These are phyloP conservation scores for Eucalyptus sp. DNA, from an alignment of 345 rosid genomes.

Conservation along the genomic window DNA sequence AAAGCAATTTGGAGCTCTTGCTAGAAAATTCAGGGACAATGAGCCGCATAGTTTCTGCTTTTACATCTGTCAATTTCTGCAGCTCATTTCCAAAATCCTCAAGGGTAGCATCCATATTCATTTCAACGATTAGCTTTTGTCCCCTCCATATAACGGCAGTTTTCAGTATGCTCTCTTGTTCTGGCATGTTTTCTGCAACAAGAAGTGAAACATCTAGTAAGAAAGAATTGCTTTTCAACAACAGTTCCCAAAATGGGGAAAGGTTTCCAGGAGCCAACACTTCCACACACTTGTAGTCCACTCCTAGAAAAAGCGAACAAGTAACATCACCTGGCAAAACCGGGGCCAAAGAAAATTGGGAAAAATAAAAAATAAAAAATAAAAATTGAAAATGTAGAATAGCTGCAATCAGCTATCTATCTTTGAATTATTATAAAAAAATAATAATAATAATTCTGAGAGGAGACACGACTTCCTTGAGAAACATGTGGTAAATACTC, in stretches of 20 bases:
- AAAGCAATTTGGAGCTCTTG: slow-evolving; percentile 59
- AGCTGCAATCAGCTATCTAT: not conserved
- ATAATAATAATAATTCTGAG: not conserved
- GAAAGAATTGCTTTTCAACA: not conserved
- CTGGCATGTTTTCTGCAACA: slow-evolving; percentile 27
- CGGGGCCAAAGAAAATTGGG: not conserved
- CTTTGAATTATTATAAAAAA: not conserved
- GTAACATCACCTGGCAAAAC: not conserved
- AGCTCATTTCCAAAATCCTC: slow-evolving; percentile 66
- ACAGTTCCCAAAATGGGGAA: not conserved
- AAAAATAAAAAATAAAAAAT: not conserved
- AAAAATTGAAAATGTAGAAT: not conserved
- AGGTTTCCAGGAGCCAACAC: not conserved
- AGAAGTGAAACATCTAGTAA: not conserved
- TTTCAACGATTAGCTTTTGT: slow-evolving; percentile 42
- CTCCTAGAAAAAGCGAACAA: not conserved
- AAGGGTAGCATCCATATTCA: slow-evolving; percentile 34
- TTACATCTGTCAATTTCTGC: slow-evolving; percentile 56
- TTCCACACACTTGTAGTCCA: not conserved
- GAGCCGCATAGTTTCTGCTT: slow-evolving; percentile 62
- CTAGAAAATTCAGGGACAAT: slow-evolving; percentile 45
- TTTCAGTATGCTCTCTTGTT: slow-evolving; percentile 9
- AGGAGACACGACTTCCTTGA: not conserved
- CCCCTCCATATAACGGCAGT: slow-evolving; percentile 67
- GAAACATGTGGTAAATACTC: not conserved